Evolutionary conservation across 345 rosid species (phyloP), one percentile per base, ranked within the genome.

Genomic region (Eucalyptus cloeziana): DNA sequence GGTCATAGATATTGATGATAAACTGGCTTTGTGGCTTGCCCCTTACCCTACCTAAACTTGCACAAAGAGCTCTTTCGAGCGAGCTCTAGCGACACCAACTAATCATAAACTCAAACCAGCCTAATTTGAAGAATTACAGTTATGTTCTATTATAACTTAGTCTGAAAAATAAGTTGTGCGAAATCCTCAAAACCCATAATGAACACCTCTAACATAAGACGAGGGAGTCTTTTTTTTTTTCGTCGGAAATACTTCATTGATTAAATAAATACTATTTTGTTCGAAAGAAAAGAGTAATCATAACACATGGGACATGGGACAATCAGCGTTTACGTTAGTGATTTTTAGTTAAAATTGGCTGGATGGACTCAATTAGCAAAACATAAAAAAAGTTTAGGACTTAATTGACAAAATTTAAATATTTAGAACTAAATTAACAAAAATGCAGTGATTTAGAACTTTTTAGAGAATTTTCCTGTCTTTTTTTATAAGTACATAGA

Each of bases 321-420:
- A 2, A 10, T 52, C 0, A 7, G 9, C 8, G 10, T 52, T 1
- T 19, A 52, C 0, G 24, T 52, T 19, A 52, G 2, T 19, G 56
- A 52, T 19, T 52, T 52, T 52, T 19, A 52, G 56, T 52, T 4
- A 52, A 52, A 52, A 52, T 52, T 52, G 56, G 10, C 1, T 2
- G 4, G 8, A 3, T 52, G 0, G 22, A 52, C 56, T 2, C 4
- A 52, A 17, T 19, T 17, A 52, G 10, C 2, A 7, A 51, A 52
- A 52, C 2, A 52, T 52, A 7, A 52, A 52, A 52, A 52, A 52
- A 52, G 2, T 52, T 52, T 52, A 52, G 1, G 24, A 52, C 4
- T 52, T 8, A 52, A 52, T 19, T 52, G 3, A 2, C 24, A 52
- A 52, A 19, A 52, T 52, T 52, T 1, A 52, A 19, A 52, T 52